phyloP scores from a whole-genome alignment of 805 yeast species.

The Groenewaldozyma salmanticensis region DNA sequence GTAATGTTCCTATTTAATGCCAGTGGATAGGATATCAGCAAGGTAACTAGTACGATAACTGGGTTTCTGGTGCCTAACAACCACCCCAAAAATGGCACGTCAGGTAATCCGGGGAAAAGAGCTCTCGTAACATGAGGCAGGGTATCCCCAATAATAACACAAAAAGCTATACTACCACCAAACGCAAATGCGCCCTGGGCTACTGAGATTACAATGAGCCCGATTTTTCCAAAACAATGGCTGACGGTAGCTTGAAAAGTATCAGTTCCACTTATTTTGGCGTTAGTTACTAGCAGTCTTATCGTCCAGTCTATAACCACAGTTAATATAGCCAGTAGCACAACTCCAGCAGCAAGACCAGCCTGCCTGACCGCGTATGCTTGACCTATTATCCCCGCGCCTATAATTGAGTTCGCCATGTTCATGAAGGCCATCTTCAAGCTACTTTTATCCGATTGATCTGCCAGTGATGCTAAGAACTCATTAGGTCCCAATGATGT shows the following conservation, averaged over 20 bases:
- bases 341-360: constrained; percentile 66
- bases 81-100: constrained; percentile 32
- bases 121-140: constrained; percentile 80
- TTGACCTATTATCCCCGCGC: constrained; percentile 94
- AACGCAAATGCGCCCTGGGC: constrained; percentile 86
- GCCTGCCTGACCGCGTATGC: constrained; percentile 79
- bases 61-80: constrained; percentile 57
- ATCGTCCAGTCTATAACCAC: constrained; percentile 82
- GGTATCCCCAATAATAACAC: constrained; percentile 91
- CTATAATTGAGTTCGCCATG: constrained; percentile 90
- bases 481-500: constrained; percentile 17
- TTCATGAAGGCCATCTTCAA: constrained; percentile 91
- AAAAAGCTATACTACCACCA: constrained; percentile 91
- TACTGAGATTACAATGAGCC: constrained; percentile 54
- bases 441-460: constrained; percentile 34
- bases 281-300: constrained; percentile 64
- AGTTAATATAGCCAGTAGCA: constrained; percentile 52
- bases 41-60: constrained; percentile 61
- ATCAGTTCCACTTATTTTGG: constrained; percentile 63
- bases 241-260: constrained; percentile 82
- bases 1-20: constrained; percentile 75
- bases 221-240: constrained; percentile 65
- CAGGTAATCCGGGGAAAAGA: constrained; percentile 38
- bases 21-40: constrained; percentile 71
- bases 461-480: constrained; percentile 12